Evolutionary conservation across 2,329 filamentous ascomycete genomes (phyloP).

Genomic region (Fusarium marasasianum): DNA sequence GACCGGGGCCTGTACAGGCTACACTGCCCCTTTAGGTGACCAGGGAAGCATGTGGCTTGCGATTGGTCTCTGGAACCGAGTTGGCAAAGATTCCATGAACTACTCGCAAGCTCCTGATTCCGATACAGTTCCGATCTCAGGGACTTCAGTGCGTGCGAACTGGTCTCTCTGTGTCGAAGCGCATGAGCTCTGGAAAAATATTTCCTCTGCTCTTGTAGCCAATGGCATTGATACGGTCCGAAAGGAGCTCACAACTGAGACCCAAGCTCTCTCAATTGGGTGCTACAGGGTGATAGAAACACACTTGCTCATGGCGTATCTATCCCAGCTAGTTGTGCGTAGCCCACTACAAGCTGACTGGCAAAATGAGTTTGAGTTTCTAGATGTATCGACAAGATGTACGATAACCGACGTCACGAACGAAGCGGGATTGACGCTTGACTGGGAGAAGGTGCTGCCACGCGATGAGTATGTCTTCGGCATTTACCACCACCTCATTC

Average conservation of each 20-base stretch:
- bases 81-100: not conserved
- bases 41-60: no score
- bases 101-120: not conserved
- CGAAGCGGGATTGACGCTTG: not conserved
- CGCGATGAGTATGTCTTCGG: rapidly evolving
- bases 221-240: not conserved
- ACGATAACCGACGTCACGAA: rapidly evolving
- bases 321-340: not conserved
- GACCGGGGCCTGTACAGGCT: no score
- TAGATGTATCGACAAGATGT: not conserved
- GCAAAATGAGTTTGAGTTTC: not conserved
- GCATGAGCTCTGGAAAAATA: not conserved
- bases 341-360: no score
- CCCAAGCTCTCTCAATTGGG: rapidly evolving
- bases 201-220: not conserved
- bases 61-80: no score
- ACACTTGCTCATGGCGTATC: not conserved
- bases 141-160: not conserved
- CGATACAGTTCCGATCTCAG: not conserved
- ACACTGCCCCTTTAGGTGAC: rapidly evolving
- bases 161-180: rapidly evolving
- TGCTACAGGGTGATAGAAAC: not conserved
- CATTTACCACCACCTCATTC: not conserved
- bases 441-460: rapidly evolving
- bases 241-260: not conserved